phyloP scores from a whole-genome alignment of 352 stramenopile genomes.

The Phytophthora syringae region DNA sequence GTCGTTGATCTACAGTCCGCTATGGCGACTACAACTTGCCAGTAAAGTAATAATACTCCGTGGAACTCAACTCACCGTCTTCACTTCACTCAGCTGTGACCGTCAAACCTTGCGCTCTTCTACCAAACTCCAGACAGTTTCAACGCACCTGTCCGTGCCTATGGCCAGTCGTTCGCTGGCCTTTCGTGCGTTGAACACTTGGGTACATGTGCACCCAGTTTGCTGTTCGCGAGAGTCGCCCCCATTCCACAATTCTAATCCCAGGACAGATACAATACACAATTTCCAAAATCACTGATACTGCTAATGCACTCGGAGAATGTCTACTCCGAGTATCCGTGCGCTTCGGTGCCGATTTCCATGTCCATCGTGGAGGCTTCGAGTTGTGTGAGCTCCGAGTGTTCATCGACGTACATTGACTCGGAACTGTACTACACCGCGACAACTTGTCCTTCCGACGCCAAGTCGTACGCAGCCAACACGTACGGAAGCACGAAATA shows the following conservation, averaged over 20 bases:
- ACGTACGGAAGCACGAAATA: conserved; percentile 37
- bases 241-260: conserved; percentile 21
- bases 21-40: too few species aligned
- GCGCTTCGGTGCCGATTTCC: conserved; percentile 25
- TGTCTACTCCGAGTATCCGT: conserved; percentile 28
- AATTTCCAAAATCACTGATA: not conserved
- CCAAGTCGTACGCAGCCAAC: conserved; percentile 23
- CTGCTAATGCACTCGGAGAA: conserved; percentile 23
- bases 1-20: too few species aligned
- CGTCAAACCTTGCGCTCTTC: not conserved
- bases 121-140: conserved; percentile 21
- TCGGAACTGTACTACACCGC: conserved; percentile 19
- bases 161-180: conserved; percentile 17
- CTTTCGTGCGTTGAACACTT: conserved; percentile 5
- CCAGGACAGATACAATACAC: not conserved
- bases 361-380: conserved; percentile 26
- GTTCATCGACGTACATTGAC: conserved; percentile 9
- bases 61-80: too few species aligned
- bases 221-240: conserved; percentile 6
- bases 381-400: conserved; percentile 16
- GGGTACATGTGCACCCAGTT: conserved; percentile 27
- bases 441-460: conserved; percentile 25
- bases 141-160: conserved; percentile 12
- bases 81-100: too few species aligned
- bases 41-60: too few species aligned